A percentile compares a stretch with the other conserved stretches of the same genome.
Evolutionary conservation across 2,329 filamentous ascomycete genomes (phyloP).

Genomic region (Amauroascus niger): DNA sequence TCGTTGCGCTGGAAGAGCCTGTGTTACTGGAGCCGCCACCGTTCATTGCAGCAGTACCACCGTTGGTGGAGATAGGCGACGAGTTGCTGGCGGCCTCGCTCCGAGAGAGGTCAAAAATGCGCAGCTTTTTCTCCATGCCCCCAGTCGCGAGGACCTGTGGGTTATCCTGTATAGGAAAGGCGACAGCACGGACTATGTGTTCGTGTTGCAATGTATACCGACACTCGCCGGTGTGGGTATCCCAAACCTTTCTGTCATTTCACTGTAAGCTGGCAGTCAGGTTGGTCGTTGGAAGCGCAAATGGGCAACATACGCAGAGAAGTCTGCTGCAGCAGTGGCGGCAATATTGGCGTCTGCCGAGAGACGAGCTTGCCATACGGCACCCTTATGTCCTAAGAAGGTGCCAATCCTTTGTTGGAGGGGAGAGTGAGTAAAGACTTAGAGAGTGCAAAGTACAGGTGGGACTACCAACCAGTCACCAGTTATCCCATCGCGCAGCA

Average conservation of each 20-base stretch:
- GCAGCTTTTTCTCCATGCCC: conserved; percentile 91
- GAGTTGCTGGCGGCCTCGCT: conserved; percentile 34
- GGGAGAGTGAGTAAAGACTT: conserved; percentile 5
- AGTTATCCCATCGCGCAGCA: conserved; percentile 92
- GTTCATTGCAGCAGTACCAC: conserved; percentile 23
- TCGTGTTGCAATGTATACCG: conserved; percentile 80
- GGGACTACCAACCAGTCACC: conserved; percentile 66
- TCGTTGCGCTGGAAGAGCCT: conserved; percentile 43
- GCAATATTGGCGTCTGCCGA: conserved; percentile 80
- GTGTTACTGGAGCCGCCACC: conserved; percentile 26
- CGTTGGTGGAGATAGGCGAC: conserved; percentile 32
- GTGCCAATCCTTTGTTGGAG: conserved; percentile 68
- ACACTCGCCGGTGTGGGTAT: conserved; percentile 86
- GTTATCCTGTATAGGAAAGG: conserved; percentile 71
- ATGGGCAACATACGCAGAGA: conserved; percentile 65
- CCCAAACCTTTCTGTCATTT: conserved; percentile 75
- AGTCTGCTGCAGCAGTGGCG: conserved; percentile 90
- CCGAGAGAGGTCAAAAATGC: conserved; percentile 76
- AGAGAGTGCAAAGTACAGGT: not conserved
- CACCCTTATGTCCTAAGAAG: conserved; percentile 95
- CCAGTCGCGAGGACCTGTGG: conserved; percentile 81
- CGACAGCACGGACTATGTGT: conserved; percentile 89
- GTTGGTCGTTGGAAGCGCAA: not conserved
- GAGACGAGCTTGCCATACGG: conserved; percentile 89
- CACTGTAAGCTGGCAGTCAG: not conserved